Conservation (phyloP, 208 protist genomes). For the Trypanosoma vivax region DNA sequence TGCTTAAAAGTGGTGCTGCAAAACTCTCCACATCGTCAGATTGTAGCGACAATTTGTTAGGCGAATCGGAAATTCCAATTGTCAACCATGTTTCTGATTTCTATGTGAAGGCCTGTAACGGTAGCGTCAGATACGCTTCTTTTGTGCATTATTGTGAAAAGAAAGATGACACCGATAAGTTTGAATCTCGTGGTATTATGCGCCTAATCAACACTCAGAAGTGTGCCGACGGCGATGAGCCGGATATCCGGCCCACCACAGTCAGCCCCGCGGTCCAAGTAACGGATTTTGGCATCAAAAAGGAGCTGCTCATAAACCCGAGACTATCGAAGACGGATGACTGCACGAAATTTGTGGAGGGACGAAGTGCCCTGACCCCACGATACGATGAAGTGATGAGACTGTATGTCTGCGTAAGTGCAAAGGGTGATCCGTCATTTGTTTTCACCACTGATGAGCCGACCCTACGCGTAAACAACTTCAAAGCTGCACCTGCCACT, state of each 20-base stretch:
- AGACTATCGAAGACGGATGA: conserved; percentile 24
- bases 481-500: conserved; percentile 23
- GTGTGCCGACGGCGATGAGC: conserved; percentile 21
- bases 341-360: conserved; percentile 16
- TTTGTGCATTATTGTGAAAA: conserved; percentile 63
- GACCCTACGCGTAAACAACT: conserved; percentile 46
- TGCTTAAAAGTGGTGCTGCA: conserved; percentile 15
- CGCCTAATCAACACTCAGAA: conserved; percentile 28
- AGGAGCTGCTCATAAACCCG: conserved; percentile 21
- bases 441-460: conserved; percentile 44
- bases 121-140: conserved; percentile 15
- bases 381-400: conserved; percentile 19
- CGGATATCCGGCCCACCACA: conserved; percentile 21
- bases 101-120: conserved; percentile 25
- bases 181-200: conserved; percentile 34
- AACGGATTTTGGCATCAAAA: conserved; percentile 37
- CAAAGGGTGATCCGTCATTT: conserved; percentile 16
- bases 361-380: conserved; percentile 30
- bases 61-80: conserved; percentile 14
- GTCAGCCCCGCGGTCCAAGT: conserved; percentile 28
- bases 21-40: conserved; percentile 25
- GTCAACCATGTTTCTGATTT: conserved; percentile 21
- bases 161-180: conserved; percentile 20
- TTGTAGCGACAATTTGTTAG: conserved; percentile 30
- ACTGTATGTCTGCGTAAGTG: conserved; percentile 55